Conservation (phyloP, 2,329 filamentous ascomycete species). For the Scorias spongiosa region DNA sequence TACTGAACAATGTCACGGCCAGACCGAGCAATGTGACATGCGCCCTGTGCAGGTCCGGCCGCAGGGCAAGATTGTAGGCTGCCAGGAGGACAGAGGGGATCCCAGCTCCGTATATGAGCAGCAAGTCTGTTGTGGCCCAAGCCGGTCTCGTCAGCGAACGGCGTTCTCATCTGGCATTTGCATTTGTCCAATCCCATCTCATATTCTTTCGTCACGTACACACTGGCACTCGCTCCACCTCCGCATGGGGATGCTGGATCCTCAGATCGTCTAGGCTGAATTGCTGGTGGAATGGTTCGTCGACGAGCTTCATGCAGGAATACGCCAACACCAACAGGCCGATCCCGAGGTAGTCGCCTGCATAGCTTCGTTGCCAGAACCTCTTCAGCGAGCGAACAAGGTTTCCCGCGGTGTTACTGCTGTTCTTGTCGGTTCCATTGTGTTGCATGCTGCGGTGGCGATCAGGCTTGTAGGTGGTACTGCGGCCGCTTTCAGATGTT, state of each 20-base stretch:
- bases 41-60: constrained; percentile 58
- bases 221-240: constrained; percentile 68
- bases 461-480: not conserved
- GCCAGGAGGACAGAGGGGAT: constrained; percentile 54
- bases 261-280: constrained; percentile 75
- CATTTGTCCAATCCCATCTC: no score
- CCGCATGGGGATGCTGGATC: constrained; percentile 76
- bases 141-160: constrained; percentile 10
- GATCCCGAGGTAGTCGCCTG: constrained; percentile 75
- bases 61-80: constrained; percentile 46
- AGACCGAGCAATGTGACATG: constrained; percentile 78
- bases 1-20: constrained; percentile 55
- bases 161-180: not conserved
- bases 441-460: constrained; percentile 1
- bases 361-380: constrained; percentile 55
- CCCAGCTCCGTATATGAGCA: constrained; percentile 63
- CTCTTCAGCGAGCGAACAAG: constrained; percentile 5
- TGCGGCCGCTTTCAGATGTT: constrained; percentile 1
- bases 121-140: constrained; percentile 37
- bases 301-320: constrained; percentile 44
- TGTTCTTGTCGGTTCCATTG: constrained; percentile 6
- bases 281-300: constrained; percentile 84
- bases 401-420: not conserved
- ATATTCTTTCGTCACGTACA: constrained; percentile 31
- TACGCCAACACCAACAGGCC: constrained; percentile 53